These are phyloP conservation scores for Cercospora sp. DNA, from an alignment of 2,329 filamentous ascomycete species.

Conservation along the genomic window DNA sequence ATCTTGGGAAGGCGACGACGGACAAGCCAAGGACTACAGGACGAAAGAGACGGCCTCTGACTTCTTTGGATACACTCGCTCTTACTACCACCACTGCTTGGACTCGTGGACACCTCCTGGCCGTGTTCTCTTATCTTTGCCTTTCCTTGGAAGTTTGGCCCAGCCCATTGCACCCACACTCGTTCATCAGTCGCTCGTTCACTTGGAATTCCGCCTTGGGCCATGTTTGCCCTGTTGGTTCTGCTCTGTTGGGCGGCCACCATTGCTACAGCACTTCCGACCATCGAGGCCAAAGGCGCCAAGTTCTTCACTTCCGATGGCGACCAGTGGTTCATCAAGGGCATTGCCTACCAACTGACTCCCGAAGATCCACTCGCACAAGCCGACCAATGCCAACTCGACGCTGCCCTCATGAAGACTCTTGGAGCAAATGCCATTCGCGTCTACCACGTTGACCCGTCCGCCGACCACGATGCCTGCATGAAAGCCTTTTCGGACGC, in stretches of 20 bases:
- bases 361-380: slow-evolving; percentile 74
- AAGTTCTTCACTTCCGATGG: slow-evolving; percentile 85
- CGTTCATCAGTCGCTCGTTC: neutral
- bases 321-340: slow-evolving; percentile 78
- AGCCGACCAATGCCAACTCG: slow-evolving; percentile 71
- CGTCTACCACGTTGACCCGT: slow-evolving; percentile 81
- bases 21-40: neutral
- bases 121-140: neutral
- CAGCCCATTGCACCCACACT: neutral
- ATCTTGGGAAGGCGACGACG: neutral
- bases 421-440: slow-evolving; percentile 82
- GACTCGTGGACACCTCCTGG: neutral
- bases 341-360: slow-evolving; percentile 50
- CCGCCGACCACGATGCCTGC: slow-evolving; percentile 71
- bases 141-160: neutral
- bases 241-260: slow-evolving; percentile 13
- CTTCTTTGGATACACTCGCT: neutral
- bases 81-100: neutral
- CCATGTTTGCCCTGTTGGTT: neutral
- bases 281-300: slow-evolving; percentile 65
- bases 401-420: slow-evolving; percentile 74
- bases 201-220: neutral
- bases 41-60: neutral
- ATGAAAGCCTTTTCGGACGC: slow-evolving; percentile 78
- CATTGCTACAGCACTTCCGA: slow-evolving; percentile 52